These are phyloP conservation scores for Podospora tetraspora DNA, from an alignment of 495 filamentous ascomycete genomes.

Conservation along the genomic window DNA sequence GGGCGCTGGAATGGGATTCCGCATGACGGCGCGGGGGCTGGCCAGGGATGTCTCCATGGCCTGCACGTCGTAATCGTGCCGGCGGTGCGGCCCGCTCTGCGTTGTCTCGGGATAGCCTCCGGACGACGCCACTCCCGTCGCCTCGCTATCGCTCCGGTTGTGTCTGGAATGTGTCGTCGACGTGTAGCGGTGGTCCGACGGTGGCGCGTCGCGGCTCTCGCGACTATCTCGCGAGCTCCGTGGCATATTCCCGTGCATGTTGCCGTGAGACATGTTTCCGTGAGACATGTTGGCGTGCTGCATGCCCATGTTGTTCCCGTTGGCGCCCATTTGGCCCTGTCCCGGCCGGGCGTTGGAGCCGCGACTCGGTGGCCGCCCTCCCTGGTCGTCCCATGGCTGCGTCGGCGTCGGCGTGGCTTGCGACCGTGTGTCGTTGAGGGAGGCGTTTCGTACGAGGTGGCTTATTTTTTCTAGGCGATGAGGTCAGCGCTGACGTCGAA, in stretches of 20 bases:
- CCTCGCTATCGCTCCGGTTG: constrained; percentile 63
- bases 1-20: constrained; percentile 88
- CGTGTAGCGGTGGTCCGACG: constrained; percentile 58
- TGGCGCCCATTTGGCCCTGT: constrained; percentile 16
- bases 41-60: constrained; percentile 87
- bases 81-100: constrained; percentile 54
- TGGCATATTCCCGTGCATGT: constrained; percentile 5
- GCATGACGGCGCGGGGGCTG: constrained; percentile 65
- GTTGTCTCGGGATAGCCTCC: constrained; percentile 68
- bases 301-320: constrained; percentile 16
- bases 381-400: constrained; percentile 48
- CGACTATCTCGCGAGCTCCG: constrained; percentile 37
- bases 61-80: constrained; percentile 94
- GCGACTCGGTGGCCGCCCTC: constrained; percentile 43
- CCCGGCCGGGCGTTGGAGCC: constrained; percentile 40
- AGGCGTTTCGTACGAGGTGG: constrained; percentile 83
- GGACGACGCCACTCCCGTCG: constrained; percentile 67
- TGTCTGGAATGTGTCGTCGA: constrained; percentile 54
- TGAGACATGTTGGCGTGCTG: neutral
- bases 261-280: neutral
- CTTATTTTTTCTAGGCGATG: constrained; percentile 76
- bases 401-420: constrained; percentile 44
- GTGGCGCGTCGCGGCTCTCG: constrained; percentile 55
- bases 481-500: constrained; percentile 15
- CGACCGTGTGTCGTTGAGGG: constrained; percentile 58